phyloP scores from a whole-genome alignment of 2,329 filamentous ascomycete species.

The Chrysoporthe deuterocubensis region DNA sequence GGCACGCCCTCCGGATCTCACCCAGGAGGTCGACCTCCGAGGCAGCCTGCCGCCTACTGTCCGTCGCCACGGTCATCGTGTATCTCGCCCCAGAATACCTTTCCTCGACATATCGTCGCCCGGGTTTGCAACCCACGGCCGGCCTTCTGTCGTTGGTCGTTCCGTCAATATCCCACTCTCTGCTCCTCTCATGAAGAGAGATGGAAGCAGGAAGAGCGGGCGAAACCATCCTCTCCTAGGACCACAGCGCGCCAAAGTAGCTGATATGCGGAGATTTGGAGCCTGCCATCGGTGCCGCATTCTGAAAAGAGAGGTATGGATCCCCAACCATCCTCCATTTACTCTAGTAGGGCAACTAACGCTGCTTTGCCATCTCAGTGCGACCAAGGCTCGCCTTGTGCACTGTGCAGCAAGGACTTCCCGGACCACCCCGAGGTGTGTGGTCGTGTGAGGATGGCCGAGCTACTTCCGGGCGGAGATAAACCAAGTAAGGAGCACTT shows the following conservation, averaged over 20 bases:
- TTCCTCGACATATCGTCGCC: not conserved
- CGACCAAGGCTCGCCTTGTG: slow-evolving; percentile 16
- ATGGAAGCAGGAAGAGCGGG: slow-evolving; percentile 16
- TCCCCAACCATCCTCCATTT: not conserved
- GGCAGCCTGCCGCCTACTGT: not conserved
- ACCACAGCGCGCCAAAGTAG: slow-evolving; percentile 17
- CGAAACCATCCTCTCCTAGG: not conserved
- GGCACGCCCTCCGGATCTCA: slow-evolving; percentile 7
- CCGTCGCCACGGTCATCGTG: no score
- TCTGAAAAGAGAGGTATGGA: slow-evolving; percentile 22
- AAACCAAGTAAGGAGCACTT: slow-evolving; percentile 13
- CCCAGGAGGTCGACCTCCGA: slow-evolving; percentile 11
- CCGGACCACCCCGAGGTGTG: slow-evolving; percentile 18
- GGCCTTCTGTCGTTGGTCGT: not conserved
- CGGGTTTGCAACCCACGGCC: not conserved
- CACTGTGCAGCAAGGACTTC: slow-evolving; percentile 14
- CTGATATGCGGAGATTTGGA: slow-evolving; percentile 20
- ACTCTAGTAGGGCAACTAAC: not conserved
- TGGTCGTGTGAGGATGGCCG: slow-evolving; percentile 14
- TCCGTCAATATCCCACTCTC: not conserved
- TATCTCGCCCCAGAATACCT: not conserved
- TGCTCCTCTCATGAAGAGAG: slow-evolving; percentile 13
- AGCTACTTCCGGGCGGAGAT: slow-evolving; percentile 6
- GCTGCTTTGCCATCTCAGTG: slow-evolving; percentile 15
- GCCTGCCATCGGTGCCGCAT: slow-evolving; percentile 25